phyloP scores from a whole-genome alignment of 306 rosid genomes.

The Mucuna pruriens region DNA sequence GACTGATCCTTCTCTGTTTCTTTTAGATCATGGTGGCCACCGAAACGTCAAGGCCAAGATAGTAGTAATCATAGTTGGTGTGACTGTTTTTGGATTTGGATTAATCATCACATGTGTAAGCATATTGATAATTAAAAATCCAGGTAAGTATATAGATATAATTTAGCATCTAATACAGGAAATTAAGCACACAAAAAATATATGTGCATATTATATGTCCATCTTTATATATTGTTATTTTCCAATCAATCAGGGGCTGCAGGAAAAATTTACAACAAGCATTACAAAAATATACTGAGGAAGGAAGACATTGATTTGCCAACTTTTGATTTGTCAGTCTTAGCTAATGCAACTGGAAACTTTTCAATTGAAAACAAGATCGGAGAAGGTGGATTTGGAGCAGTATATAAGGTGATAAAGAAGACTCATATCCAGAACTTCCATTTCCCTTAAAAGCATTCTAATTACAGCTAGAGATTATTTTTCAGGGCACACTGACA shows the following conservation, averaged over 20 bases:
- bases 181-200: too few species aligned
- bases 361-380: slow-evolving; percentile 42
- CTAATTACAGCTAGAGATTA: too few species aligned
- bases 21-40: not conserved
- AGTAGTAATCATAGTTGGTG: not conserved
- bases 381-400: slow-evolving; percentile 56
- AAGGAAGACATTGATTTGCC: slow-evolving; percentile 43
- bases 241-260: not conserved
- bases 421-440: too few species aligned
- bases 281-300: not conserved
- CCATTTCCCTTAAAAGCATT: not conserved
- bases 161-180: too few species aligned
- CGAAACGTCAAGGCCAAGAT: not conserved
- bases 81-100: slow-evolving; percentile 21
- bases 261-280: not conserved
- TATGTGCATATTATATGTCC: not conserved
- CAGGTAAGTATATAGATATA: slow-evolving; percentile 8
- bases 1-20: not conserved
- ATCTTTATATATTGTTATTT: not conserved
- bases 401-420: slow-evolving; percentile 45
- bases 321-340: slow-evolving; percentile 30
- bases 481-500: not conserved
- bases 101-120: not conserved
- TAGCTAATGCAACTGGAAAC: slow-evolving; percentile 41
- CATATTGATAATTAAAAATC: not conserved